Conservation (phyloP, 768 basidiomycete genomes). For the Udeniomyces megalosporus region DNA sequence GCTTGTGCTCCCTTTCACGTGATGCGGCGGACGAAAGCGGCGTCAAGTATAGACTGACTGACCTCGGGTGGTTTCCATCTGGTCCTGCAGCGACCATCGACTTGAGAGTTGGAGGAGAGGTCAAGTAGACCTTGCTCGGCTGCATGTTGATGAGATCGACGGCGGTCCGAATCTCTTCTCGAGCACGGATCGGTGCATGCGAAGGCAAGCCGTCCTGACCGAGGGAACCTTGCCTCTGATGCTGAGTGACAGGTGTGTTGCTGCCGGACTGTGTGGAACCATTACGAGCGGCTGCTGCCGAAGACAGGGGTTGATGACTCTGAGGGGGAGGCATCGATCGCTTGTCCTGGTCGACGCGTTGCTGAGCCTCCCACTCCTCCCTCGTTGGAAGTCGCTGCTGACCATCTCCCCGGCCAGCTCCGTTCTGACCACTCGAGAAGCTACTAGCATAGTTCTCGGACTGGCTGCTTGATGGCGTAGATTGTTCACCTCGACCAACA, state of each 20-base stretch:
- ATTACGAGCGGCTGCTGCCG: not conserved
- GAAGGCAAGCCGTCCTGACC: not conserved
- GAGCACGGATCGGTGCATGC: not conserved
- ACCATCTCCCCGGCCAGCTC: not conserved
- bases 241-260: not conserved
- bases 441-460: not conserved
- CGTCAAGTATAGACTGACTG: not conserved
- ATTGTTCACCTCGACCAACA: too few species aligned
- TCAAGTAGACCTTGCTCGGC: slow-evolving; percentile 15
- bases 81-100: slow-evolving; percentile 4
- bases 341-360: not conserved
- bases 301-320: not conserved
- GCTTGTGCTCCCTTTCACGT: not conserved
- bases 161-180: not conserved
- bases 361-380: slow-evolving; percentile 1
- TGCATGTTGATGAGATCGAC: slow-evolving; percentile 14
- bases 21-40: not conserved
- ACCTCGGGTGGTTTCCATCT: slow-evolving; percentile 13
- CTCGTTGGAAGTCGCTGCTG: not conserved
- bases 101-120: slow-evolving; percentile 7
- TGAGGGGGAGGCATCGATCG: not conserved
- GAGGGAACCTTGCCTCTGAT: not conserved
- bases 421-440: not conserved
- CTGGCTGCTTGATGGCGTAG: not conserved
- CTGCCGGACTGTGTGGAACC: not conserved